Percentiles rank a stretch among this genome's conserved stretches.
phyloP scores from a whole-genome alignment of 2,329 filamentous ascomycete species.

The Zymoseptoria pseudotritici region DNA sequence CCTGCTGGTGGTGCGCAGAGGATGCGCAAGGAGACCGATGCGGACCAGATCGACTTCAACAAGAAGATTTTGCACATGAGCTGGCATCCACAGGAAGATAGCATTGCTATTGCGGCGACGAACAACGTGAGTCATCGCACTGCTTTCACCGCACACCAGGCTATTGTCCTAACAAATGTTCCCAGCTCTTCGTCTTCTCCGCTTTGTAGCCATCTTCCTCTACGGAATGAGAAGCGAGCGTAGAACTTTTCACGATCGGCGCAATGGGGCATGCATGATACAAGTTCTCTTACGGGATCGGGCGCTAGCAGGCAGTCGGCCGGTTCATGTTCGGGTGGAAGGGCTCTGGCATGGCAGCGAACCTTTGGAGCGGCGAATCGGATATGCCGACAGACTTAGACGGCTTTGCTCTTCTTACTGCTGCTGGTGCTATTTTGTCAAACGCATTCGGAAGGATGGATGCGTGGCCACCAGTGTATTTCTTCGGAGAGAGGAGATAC shows the following conservation, averaged over 20 bases:
- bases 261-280: constrained; percentile 5
- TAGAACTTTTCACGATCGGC: constrained; percentile 1
- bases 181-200: constrained; percentile 50
- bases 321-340: neutral
- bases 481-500: constrained; percentile 3
- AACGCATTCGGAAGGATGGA: neutral
- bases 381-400: constrained; percentile 3
- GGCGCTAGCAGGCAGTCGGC: neutral
- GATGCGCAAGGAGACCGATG: constrained; percentile 98
- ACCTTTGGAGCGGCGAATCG: neutral
- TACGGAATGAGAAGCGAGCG: constrained; percentile 2
- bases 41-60: constrained; percentile 99
- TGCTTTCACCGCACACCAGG: neutral
- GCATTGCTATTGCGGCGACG: constrained; percentile 97
- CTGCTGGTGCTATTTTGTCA: neutral
- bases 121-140: constrained; percentile 73
- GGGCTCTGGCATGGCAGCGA: constrained; percentile 1
- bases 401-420: neutral
- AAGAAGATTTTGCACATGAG: constrained; percentile 99
- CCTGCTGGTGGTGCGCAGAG: constrained; percentile 81
- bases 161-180: constrained; percentile 11
- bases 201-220: constrained; percentile 37
- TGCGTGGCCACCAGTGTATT: neutral
- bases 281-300: neutral
- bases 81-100: constrained; percentile 99